Conservation (phyloP, 164 flowering plant species). For the Stephania japonica region DNA sequence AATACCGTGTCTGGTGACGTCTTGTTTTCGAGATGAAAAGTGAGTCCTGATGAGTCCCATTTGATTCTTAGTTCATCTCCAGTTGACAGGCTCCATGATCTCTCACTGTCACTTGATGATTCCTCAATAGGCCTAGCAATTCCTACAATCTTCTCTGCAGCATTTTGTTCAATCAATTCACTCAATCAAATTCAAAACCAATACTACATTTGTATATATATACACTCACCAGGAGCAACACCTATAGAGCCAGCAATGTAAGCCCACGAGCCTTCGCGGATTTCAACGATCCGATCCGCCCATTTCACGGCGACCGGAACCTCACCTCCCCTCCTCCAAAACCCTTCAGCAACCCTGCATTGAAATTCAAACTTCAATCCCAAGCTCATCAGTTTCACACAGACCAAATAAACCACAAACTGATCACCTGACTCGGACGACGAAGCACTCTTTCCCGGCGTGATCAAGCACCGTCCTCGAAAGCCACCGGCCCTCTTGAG, state of each 20-base stretch:
- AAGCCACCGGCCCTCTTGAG: slow-evolving; percentile 96
- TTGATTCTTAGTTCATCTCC: slow-evolving; percentile 59
- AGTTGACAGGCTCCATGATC: slow-evolving; percentile 70
- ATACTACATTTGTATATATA: background rate
- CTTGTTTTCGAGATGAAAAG: slow-evolving; percentile 38
- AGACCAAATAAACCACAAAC: background rate
- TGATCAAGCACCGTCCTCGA: slow-evolving; percentile 92
- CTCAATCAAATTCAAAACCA: background rate
- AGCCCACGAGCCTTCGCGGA: slow-evolving; percentile 90
- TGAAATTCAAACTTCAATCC: background rate
- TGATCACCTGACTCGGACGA: slow-evolving; percentile 63
- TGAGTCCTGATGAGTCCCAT: slow-evolving; percentile 38
- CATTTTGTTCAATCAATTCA: background rate
- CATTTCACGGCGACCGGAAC: slow-evolving; percentile 58
- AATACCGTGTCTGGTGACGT: slow-evolving; percentile 10
- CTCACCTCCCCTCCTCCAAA: slow-evolving; percentile 93
- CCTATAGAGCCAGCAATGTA: slow-evolving; percentile 87
- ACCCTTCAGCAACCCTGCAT: slow-evolving; percentile 68
- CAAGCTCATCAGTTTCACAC: background rate
- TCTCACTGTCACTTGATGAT: slow-evolving; percentile 34
- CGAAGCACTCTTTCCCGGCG: slow-evolving; percentile 84
- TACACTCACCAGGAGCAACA: slow-evolving; percentile 60
- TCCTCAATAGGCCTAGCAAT: slow-evolving; percentile 73
- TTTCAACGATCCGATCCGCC: slow-evolving; percentile 75
- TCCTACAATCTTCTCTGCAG: slow-evolving; percentile 81